Base-by-base conservation (phyloP, 257 asterid species). In the Capsicum chinense region DNA sequence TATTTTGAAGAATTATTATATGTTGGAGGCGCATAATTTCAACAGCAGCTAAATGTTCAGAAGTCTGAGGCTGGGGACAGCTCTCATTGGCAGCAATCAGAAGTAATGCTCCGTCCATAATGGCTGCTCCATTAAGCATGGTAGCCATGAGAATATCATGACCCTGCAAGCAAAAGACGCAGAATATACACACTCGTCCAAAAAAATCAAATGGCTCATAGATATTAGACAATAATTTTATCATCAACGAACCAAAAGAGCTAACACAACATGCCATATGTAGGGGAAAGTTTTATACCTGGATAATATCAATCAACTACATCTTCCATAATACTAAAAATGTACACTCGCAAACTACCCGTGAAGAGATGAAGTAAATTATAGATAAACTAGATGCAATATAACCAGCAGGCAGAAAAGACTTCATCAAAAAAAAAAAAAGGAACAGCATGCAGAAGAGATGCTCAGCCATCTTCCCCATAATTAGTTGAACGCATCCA, bases 81-180 rank as follows among this genome's bases (percentile, higher is more conserved):
- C 97, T 95, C 86, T 95, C 98, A 81, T 95, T 95, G 83, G 98
- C 98, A 64, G 98, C 98, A 85, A 95, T 95, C 52, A 95, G 97
- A 85, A 95, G 98, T 79, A 95, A 88, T 33, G 98, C 98, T 42
- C 98, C 98, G 84, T 95, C 98, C 98, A 95, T 95, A 80, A 95
- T 95, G 66, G 98, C 98, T 3, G 98, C 98, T 84, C 98, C 98
- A 64, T 95, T 95, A 90, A 95, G 98, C 98, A 95, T 95, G 6
- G 98, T 95, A 86, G 98, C 98, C 98, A 95, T 95, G 89, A 95
- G 98, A 92, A 95, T 95, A 90, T 95, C 98, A 56, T 95, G 98
- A 68, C 98, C 98, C 98, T 93, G 88, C 47, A 62, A 39, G 63
- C 17, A 83, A 80, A 67, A 74, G 80, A 47, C 26, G 10, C 9